Percentiles rank a stretch among this genome's conserved stretches.
phyloP scores from a whole-genome alignment of 1,284 basidiomycete species.

The Cryptococcus sp. region DNA sequence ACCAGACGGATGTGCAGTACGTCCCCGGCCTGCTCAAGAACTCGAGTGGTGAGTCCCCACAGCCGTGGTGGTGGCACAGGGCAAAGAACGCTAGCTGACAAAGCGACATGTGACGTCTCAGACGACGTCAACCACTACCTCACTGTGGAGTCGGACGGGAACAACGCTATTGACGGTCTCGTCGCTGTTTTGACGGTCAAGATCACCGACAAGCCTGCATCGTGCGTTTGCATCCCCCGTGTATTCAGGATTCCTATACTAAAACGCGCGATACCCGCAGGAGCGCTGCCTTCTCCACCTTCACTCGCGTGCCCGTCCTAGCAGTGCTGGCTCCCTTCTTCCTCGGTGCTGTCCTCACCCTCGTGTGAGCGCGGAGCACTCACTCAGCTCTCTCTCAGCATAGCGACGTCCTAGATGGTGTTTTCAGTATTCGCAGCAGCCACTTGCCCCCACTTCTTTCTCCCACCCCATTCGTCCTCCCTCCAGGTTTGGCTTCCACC shows the following conservation, averaged over 20 bases:
- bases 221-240: conserved; percentile 9
- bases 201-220: conserved; percentile 52
- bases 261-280: background rate
- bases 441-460: background rate
- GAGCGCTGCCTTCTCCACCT: conserved; percentile 8
- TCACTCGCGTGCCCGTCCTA: conserved; percentile 6
- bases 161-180: conserved; percentile 74
- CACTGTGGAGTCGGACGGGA: conserved; percentile 58
- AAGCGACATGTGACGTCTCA: background rate
- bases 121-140: conserved; percentile 72
- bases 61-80: background rate
- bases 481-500: too few species aligned
- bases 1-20: conserved; percentile 65
- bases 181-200: conserved; percentile 76
- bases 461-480: too few species aligned
- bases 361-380: background rate
- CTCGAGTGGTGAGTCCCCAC: conserved; percentile 52
- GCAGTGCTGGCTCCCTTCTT: background rate
- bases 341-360: conserved; percentile 3
- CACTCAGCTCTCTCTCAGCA: conserved; percentile 1
- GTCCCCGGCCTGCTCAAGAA: conserved; percentile 65
- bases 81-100: conserved; percentile 2
- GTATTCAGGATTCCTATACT: too few species aligned
- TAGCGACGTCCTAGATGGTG: conserved; percentile 15
- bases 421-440: background rate